Base-by-base conservation (phyloP, 108 stramenopile species). In the Fistulifera pelliculosa region DNA sequence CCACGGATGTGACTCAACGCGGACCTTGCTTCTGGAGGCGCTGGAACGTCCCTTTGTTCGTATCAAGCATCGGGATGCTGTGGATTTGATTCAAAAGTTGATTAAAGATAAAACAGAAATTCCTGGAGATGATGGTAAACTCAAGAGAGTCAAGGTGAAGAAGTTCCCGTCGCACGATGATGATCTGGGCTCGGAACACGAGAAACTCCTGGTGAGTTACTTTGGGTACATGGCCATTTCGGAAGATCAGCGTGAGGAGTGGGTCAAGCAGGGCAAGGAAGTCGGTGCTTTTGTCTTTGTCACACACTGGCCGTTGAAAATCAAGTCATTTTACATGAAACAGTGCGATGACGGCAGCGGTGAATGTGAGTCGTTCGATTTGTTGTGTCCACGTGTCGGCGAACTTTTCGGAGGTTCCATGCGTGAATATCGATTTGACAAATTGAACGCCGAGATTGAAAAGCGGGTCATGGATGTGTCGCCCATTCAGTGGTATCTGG, bases 261-360 rank as follows among this genome's bases (percentile, higher is more conserved):
- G 31, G 31, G 3, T 35, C 6, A 8, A 3, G 8, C 31, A 35
- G 8, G 31, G 31, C 31, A 35, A 35, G 8, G 31, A 35, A 35
- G 81, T 35, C 31, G 31, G 87, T 56, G 71, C 75, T 45, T 93
- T 93, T 47, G 87, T 88, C 49, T 72, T 92, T 52, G 79, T 96
- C 18, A 94, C 83, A 23, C 78, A 96, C 73, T 96, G 90, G 83
- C 95, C 95, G 14, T 72, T 84, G 52, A 85, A 35, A 51, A 96
- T 96, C 63, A 96, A 96, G 76, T 89, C 94, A 11, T 96, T 96
- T 61, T 96, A 96, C 83, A 96, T 96, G 95, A 81, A 81, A 38
- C 81, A 87, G 50, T 35, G 31, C 31, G 68, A 85, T 64, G 88
- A 83, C 42, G 93, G 91, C 61, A 86, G 84, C 27, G 88, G 87